phyloP scores from a whole-genome alignment of 1,139 yeast species.

The Oligophagozyma castellii region DNA sequence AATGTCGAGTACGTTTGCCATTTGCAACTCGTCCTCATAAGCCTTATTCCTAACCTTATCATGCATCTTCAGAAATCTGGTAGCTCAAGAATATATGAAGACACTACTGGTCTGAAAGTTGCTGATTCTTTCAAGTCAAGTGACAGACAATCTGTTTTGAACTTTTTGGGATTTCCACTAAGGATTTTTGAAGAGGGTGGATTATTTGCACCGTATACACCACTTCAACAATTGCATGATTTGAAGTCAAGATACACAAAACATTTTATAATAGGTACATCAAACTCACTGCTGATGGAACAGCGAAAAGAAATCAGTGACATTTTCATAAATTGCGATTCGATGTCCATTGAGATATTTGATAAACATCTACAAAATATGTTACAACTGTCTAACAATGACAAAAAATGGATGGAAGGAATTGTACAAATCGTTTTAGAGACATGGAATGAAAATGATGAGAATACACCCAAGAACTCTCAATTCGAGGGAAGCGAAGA shows the following conservation, averaged over 20 bases:
- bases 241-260: conserved; percentile 42
- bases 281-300: conserved; percentile 66
- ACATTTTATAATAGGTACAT: conserved; percentile 73
- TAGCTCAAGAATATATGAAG: conserved; percentile 55
- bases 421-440: conserved; percentile 16
- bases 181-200: conserved; percentile 79
- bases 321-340: conserved; percentile 42
- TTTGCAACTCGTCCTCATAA: conserved; percentile 46
- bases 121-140: conserved; percentile 68
- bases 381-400: conserved; percentile 46
- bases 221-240: conserved; percentile 79
- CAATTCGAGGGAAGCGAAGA: conserved; percentile 74
- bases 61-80: conserved; percentile 67
- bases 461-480: conserved; percentile 33
- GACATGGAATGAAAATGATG: conserved; percentile 32
- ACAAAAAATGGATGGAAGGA: conserved; percentile 53
- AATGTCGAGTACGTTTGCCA: conserved; percentile 71
- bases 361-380: conserved; percentile 27
- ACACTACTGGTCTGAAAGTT: conserved; percentile 37
- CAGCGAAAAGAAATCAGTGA: conserved; percentile 48
- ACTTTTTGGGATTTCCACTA: conserved; percentile 79
- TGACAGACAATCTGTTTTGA: conserved; percentile 60
- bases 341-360: conserved; percentile 33
- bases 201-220: conserved; percentile 83
- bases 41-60: conserved; percentile 66